Base-by-base conservation (phyloP, 129 eudicot genomes). In the Chrysanthemum lavandulifolium region DNA sequence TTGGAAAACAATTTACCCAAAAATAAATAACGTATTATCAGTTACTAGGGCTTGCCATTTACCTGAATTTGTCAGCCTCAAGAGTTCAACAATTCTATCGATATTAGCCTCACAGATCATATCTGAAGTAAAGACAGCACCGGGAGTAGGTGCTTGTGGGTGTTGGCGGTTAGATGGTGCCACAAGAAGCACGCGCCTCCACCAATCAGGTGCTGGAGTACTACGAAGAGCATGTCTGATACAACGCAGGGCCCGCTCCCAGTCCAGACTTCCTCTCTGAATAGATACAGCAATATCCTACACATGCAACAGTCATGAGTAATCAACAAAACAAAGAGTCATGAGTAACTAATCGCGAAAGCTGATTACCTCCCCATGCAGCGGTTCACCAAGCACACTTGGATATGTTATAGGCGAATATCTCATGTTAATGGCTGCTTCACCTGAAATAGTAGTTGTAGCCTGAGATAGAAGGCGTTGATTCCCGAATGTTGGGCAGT, bases 161-260 rank as follows among this genome's bases (percentile, higher is more conserved):
- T 87, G 86, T 33, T 14, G 63, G 69, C 98, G 86, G 68, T 89
- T 84, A 82, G 91, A 87, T 14, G 98, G 96, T 71, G 98, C 98
- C 69, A 93, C 84, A 59, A 90, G 87, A 71, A 93, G 88, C 76
- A 89, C 97, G 7, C 98, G 92, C 61, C 86, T 88, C 98, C 97
- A 93, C 97, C 98, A 93, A 66, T 93, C 98, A 49, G 96, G 96
- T 51, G 98, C 89, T 61, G 98, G 98, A n/a, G 97, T 89, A 68
- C 85, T 84, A 60, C 97, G 92, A 65, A 93, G 87, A 57, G 98
- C 98, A 65, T 93, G 98, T 55, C 96, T 84, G 59, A 93, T 61
- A 79, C 98, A 93, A 16, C 98, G 88, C 48, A 93, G 75, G 72
- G 98, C 96, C 76, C 98, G 76, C 58, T 93, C 97, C 98, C 98